Conservation (phyloP, 305 asterid species). For the Fraxinus sp. region DNA sequence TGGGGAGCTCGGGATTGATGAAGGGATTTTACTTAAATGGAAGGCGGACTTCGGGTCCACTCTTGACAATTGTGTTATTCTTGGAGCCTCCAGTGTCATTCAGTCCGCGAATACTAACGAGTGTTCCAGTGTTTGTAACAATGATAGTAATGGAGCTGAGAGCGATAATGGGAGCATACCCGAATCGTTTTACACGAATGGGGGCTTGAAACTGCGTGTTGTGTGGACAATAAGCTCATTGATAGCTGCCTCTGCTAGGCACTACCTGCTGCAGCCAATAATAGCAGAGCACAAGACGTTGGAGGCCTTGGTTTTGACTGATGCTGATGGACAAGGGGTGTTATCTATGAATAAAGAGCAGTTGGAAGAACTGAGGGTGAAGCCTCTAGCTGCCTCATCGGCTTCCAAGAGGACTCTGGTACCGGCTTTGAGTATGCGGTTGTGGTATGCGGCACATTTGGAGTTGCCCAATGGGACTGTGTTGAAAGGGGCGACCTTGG, state of each 20-base stretch:
- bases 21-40: constrained; percentile 62
- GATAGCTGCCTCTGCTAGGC: constrained; percentile 73
- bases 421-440: constrained; percentile 47
- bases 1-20: constrained; percentile 63
- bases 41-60: constrained; percentile 70
- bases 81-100: constrained; percentile 58
- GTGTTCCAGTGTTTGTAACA: not conserved
- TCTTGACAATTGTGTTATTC: constrained; percentile 58
- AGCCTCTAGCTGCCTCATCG: constrained; percentile 67
- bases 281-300: constrained; percentile 62
- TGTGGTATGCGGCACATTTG: constrained; percentile 44
- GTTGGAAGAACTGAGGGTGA: constrained; percentile 68
- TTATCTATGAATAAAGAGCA: constrained; percentile 63
- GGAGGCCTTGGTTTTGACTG: constrained; percentile 57
- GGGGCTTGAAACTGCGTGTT: constrained; percentile 62
- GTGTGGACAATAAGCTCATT: constrained; percentile 77
- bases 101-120: constrained; percentile 14
- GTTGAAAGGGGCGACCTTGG: constrained; percentile 50
- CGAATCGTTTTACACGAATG: constrained; percentile 63
- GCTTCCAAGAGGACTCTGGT: constrained; percentile 70
- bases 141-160: constrained; percentile 16
- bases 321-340: constrained; percentile 70
- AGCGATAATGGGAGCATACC: constrained; percentile 62
- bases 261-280: constrained; percentile 62
- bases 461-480: constrained; percentile 51